Percentiles rank a stretch among this genome's conserved stretches.
These are phyloP conservation scores for Pyricularia sp. DNA, from an alignment of 2,329 filamentous ascomycete species.

Conservation along the genomic window DNA sequence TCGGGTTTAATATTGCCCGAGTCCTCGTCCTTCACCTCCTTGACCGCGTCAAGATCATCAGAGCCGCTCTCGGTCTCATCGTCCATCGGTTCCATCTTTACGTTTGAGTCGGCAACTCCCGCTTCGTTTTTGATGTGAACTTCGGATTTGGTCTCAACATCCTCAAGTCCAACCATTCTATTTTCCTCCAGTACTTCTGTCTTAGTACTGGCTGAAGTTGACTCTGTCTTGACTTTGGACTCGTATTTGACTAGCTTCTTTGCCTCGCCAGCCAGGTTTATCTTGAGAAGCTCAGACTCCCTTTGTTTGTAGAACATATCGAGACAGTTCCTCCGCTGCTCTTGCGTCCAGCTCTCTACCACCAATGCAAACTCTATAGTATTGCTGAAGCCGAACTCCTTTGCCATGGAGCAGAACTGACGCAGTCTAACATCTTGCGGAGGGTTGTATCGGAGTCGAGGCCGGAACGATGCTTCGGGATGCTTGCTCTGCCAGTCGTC, in stretches of 20 bases:
- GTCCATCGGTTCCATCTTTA: constrained; percentile 3
- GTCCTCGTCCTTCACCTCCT: not conserved
- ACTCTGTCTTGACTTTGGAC: not conserved
- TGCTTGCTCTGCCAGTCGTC: not conserved
- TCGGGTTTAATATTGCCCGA: not conserved
- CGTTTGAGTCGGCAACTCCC: not conserved
- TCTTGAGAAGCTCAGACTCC: constrained; percentile 33
- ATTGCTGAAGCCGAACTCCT: constrained; percentile 60
- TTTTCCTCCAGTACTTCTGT: not conserved
- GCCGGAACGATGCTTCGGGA: constrained; percentile 12
- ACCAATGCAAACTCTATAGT: constrained; percentile 77
- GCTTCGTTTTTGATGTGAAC: not conserved
- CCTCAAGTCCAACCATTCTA: not conserved
- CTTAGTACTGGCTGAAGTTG: not conserved
- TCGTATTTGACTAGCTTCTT: constrained; percentile 7
- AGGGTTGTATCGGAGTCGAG: constrained; percentile 51
- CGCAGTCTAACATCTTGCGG: constrained; percentile 59
- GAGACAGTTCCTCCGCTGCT: constrained; percentile 63
- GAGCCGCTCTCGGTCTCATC: constrained; percentile 2
- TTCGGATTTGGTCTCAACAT: not conserved
- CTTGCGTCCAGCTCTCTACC: constrained; percentile 83
- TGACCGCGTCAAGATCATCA: not conserved
- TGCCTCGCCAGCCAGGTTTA: constrained; percentile 14
- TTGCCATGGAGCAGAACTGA: constrained; percentile 87
- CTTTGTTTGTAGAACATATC: constrained; percentile 67